Evolutionary conservation across 1,284 basidiomycete genomes (phyloP).

Genomic region (Cutaneotrichosporon daszewskae): DNA sequence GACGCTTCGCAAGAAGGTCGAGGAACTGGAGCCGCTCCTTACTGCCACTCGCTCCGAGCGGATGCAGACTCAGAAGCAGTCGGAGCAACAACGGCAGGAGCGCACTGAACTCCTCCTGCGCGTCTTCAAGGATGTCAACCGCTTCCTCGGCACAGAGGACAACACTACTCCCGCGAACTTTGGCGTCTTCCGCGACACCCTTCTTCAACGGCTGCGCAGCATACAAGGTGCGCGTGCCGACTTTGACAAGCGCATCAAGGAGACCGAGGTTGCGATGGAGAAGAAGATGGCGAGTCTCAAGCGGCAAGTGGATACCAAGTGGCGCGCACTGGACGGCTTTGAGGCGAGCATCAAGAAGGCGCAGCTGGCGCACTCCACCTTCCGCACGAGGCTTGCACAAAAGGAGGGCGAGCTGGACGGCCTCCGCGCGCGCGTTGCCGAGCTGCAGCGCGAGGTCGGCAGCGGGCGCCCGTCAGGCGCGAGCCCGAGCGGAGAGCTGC

Average conservation of each 20-base stretch:
- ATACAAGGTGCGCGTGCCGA: constrained; percentile 75
- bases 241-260: constrained; percentile 80
- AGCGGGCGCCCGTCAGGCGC: background rate
- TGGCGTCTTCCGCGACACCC: constrained; percentile 76
- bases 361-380: constrained; percentile 73
- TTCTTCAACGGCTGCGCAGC: constrained; percentile 77
- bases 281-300: constrained; percentile 58
- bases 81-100: constrained; percentile 84
- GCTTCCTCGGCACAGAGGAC: constrained; percentile 73
- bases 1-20: constrained; percentile 56
- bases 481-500: constrained; percentile 42
- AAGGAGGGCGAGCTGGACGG: constrained; percentile 88
- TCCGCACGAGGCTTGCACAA: constrained; percentile 72
- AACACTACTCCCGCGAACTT: constrained; percentile 63
- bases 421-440: constrained; percentile 69
- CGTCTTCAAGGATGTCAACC: constrained; percentile 92
- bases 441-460: constrained; percentile 54
- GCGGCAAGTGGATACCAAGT: constrained; percentile 78
- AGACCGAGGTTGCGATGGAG: constrained; percentile 58
- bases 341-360: constrained; percentile 80
- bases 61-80: constrained; percentile 67
- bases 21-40: constrained; percentile 73
- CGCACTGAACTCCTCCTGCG: constrained; percentile 83
- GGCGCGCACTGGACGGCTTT: constrained; percentile 90
- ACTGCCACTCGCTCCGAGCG: constrained; percentile 75